A percentile compares a stretch with the other conserved stretches of the same genome.
These are phyloP conservation scores for Balamuthia mandrillaris DNA, from an alignment of 208 protist genomes.

Conservation along the genomic window DNA sequence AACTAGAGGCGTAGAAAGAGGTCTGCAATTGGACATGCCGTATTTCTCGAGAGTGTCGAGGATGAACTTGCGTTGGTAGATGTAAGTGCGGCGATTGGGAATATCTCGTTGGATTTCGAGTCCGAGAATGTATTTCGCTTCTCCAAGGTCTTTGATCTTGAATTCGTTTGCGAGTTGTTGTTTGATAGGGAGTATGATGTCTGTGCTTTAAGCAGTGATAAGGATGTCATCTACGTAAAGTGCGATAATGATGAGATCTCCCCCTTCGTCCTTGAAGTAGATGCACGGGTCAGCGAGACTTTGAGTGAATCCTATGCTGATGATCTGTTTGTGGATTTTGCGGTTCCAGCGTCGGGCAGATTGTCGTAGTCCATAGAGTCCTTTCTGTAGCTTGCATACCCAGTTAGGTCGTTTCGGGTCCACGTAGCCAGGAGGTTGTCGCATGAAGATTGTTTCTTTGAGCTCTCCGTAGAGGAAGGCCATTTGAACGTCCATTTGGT, in stretches of 20 bases:
- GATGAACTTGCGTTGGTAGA: not conserved
- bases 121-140: not conserved
- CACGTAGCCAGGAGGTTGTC: not conserved
- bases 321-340: not conserved
- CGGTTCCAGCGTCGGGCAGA: not conserved
- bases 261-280: not conserved
- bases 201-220: not conserved
- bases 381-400: not conserved
- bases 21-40: not conserved
- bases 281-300: not conserved
- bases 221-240: not conserved
- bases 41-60: not conserved
- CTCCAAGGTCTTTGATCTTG: not conserved
- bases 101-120: not conserved
- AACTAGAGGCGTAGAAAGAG: not conserved
- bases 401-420: not conserved
- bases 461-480: not conserved
- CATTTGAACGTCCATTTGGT: not conserved
- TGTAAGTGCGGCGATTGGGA: no score
- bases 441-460: not conserved
- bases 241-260: not conserved
- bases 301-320: not conserved
- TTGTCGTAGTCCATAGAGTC: not conserved
- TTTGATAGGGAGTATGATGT: no score
- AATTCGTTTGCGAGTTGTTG: not conserved